phyloP scores from a whole-genome alignment of 164 flowering plant species.

The Platanus orientalis region DNA sequence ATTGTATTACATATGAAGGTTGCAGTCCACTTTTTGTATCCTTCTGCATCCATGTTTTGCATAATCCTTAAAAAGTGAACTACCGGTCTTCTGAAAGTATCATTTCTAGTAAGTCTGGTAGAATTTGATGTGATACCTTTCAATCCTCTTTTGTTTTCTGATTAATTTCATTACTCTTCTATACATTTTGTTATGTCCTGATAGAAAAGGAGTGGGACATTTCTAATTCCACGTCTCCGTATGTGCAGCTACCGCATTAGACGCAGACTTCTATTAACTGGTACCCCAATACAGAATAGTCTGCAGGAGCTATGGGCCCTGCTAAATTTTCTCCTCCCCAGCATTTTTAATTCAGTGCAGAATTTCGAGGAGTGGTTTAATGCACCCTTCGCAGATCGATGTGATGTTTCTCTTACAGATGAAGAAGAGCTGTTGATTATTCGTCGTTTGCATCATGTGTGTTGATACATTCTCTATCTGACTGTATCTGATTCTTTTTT shows the following conservation, averaged over 20 bases:
- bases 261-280: constrained; percentile 93
- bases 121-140: too few species aligned
- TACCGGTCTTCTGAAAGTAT: too few species aligned
- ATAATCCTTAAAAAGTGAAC: too few species aligned
- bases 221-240: constrained; percentile 19
- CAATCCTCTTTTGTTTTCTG: too few species aligned
- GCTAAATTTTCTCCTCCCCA: constrained; percentile 95
- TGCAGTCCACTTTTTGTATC: too few species aligned
- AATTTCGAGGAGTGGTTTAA: constrained; percentile 99
- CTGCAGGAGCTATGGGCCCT: constrained; percentile 95
- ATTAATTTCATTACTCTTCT: not conserved
- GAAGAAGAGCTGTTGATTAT: constrained; percentile 88
- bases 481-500: constrained; percentile 8
- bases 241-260: constrained; percentile 72
- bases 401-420: constrained; percentile 75
- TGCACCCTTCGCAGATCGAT: constrained; percentile 94
- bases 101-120: too few species aligned
- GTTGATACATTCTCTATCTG: constrained; percentile 9
- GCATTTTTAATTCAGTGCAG: constrained; percentile 84
- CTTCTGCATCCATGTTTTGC: too few species aligned
- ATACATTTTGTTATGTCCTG: not conserved
- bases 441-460: constrained; percentile 96
- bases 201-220: not conserved
- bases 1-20: too few species aligned
- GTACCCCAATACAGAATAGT: constrained; percentile 97